A percentile compares a stretch with the other conserved stretches of the same genome.
phyloP scores from a whole-genome alignment of 257 asterid genomes.

The Mentha longifolia region DNA sequence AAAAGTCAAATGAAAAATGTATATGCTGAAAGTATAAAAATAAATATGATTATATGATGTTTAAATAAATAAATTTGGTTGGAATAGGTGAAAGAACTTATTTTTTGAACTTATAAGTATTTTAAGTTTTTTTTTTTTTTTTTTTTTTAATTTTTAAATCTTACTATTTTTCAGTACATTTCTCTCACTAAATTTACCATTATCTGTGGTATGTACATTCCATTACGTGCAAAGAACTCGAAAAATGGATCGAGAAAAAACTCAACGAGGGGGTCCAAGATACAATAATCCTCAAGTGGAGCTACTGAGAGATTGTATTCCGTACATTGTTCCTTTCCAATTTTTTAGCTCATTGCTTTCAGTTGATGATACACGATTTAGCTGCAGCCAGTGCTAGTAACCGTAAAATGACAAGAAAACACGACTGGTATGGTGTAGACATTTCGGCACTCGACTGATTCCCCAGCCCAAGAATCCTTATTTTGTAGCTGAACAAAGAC shows the following conservation, averaged over 20 bases:
- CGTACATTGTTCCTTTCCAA: background rate
- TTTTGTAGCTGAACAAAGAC: background rate
- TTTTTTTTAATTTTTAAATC: too few relatives aligned
- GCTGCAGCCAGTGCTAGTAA: background rate
- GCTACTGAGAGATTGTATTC: background rate
- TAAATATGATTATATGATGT: too few relatives aligned
- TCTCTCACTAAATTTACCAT: background rate
- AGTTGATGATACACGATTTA: background rate
- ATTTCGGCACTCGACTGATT: slow-evolving; percentile 30
- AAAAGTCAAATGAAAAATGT: too few relatives aligned
- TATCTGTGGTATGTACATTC: background rate
- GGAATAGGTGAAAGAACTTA: too few relatives aligned
- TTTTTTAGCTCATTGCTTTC: background rate
- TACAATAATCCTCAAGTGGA: background rate
- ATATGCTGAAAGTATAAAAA: too few relatives aligned
- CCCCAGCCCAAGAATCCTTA: slow-evolving; percentile 32
- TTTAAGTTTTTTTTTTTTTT: too few relatives aligned
- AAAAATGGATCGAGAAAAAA: too few relatives aligned
- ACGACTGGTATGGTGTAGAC: slow-evolving; percentile 25
- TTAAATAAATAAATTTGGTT: too few relatives aligned
- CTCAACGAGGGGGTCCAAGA: background rate
- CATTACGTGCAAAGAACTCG: background rate
- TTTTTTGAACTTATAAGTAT: too few relatives aligned
- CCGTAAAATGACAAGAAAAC: background rate
- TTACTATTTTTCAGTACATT: background rate